These are phyloP conservation scores for Saturnispora gosingensis DNA, from an alignment of 805 yeast genomes.

Conservation along the genomic window DNA sequence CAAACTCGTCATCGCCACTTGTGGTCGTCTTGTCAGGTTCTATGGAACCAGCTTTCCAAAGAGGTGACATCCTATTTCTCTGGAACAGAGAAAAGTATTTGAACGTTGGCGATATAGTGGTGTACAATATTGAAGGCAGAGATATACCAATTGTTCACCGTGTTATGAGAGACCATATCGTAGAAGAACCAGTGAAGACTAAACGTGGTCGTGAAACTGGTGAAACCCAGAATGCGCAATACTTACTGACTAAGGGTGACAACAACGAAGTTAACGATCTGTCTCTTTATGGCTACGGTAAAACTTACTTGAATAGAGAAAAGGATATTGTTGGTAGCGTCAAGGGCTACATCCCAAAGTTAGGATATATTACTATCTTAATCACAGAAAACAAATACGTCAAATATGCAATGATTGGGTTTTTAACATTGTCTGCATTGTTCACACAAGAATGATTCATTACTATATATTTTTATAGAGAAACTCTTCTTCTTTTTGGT, in stretches of 20 bases:
- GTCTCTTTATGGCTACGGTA: constrained; percentile 69
- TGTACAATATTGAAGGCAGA: constrained; percentile 72
- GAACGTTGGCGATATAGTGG: constrained; percentile 87
- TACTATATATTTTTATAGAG: background rate
- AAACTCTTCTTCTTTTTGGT: background rate
- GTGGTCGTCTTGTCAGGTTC: constrained; percentile 97
- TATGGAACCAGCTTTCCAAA: constrained; percentile 98
- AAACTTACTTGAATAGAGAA: constrained; percentile 65
- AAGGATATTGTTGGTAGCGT: constrained; percentile 84
- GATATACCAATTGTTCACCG: constrained; percentile 95
- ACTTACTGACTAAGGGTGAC: constrained; percentile 89
- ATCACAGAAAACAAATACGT: constrained; percentile 83
- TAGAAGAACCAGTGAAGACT: constrained; percentile 17
- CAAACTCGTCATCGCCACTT: constrained; percentile 85
- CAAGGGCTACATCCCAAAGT: constrained; percentile 80
- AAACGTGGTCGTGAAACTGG: constrained; percentile 9
- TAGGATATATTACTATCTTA: constrained; percentile 87
- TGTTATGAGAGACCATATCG: constrained; percentile 75
- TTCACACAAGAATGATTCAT: constrained; percentile 40
- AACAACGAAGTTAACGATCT: constrained; percentile 90
- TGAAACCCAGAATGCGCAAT: constrained; percentile 32
- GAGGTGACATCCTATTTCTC: constrained; percentile 87
- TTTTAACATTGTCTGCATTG: constrained; percentile 62
- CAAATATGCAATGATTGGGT: constrained; percentile 67
- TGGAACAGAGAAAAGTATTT: constrained; percentile 73